Evolutionary conservation across 2,329 filamentous ascomycete species (phyloP).

Genomic region (Falciphora oryzae): DNA sequence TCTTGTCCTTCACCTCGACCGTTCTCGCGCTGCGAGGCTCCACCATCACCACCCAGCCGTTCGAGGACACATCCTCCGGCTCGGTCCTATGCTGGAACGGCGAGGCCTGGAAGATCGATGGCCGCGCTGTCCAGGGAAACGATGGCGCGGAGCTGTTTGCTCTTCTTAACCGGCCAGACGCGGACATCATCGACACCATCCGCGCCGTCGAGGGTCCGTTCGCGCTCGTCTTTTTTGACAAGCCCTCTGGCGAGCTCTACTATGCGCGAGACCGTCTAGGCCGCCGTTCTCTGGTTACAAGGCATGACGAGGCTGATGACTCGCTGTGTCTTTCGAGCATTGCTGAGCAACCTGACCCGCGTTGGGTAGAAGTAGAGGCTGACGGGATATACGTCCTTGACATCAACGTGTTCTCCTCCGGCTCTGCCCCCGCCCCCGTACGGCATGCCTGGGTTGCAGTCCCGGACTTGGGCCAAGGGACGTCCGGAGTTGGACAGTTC

Average conservation of each 20-base stretch:
- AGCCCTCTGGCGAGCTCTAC: slow-evolving; percentile 54
- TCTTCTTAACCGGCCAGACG: slow-evolving; percentile 36
- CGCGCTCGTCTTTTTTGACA: slow-evolving; percentile 81
- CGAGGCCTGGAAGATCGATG: slow-evolving; percentile 77
- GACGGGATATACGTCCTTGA: slow-evolving; percentile 72
- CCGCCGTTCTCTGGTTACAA: slow-evolving; percentile 70
- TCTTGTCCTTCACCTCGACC: slow-evolving; percentile 68
- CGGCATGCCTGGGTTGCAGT: background rate
- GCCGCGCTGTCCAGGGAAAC: slow-evolving; percentile 59
- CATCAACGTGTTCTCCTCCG: slow-evolving; percentile 29
- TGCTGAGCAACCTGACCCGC: slow-evolving; percentile 43
- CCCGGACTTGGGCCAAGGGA: slow-evolving; percentile 40
- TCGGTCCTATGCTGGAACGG: slow-evolving; percentile 94
- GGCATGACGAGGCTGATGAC: slow-evolving; percentile 32
- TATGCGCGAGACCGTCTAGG: slow-evolving; percentile 86
- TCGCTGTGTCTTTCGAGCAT: slow-evolving; percentile 65
- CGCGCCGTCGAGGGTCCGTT: slow-evolving; percentile 73
- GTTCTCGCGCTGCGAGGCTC: slow-evolving; percentile 86
- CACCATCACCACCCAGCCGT: slow-evolving; percentile 65
- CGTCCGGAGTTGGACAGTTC: slow-evolving; percentile 49
- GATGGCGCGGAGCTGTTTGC: slow-evolving; percentile 69
- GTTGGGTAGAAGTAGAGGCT: slow-evolving; percentile 78
- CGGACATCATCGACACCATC: slow-evolving; percentile 45
- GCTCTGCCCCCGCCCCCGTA: background rate
- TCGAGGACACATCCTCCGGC: slow-evolving; percentile 48